Evolutionary conservation across 768 basidiomycete genomes (phyloP), one percentile per base, ranked within the genome.

Genomic region (Kwoniella heveanensis): DNA sequence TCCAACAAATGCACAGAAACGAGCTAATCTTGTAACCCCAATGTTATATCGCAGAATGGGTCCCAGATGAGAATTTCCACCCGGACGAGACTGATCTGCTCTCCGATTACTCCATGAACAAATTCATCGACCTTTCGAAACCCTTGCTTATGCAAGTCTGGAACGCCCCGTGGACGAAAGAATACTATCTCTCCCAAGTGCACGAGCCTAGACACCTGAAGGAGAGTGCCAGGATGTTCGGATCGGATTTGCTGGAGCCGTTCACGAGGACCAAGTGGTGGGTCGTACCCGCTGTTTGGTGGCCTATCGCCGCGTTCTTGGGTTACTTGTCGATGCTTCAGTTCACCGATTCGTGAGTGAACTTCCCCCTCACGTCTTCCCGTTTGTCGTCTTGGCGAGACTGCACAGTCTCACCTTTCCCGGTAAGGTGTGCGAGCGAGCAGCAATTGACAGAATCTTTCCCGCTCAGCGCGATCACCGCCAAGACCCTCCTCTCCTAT

Each of bases 111-210:
- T 88, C 88, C 79, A 90, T 89, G 82, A 92, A 90, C 78, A 84
- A 90, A 73, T 99, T 99, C 80, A 82, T 99, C 64, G 94, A 99
- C 79, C 85, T 99, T 22, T 84, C 86, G 64, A 87, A 88, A 77
- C 93, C 96, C 10, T 77, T 99, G 56, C 79, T 95, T 59, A 72
- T 78, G 62, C 96, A 99, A 80, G 86, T 99, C 65, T 93, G 90
- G 90, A 82, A 87, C 66, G 86, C 86, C 17, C 64, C 59, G 51
- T 74, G 48, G 62, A 91, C 90, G 77, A 99, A 99, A 83, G 86
- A 89, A 2, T 98, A 93, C 80, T 99, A 99, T 77, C 83, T 99
- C 54, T 86, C 91, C 72, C 96, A 99, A 80, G 91, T 99, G 0
- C 96, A 99, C 80, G 93, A 97, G 78, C 95, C 96, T 1, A 86